Percentiles rank a stretch among this genome's conserved stretches.
Evolutionary conservation across 2,329 filamentous ascomycete species (phyloP).

Genomic region (Pseudofabraea citricarpa): DNA sequence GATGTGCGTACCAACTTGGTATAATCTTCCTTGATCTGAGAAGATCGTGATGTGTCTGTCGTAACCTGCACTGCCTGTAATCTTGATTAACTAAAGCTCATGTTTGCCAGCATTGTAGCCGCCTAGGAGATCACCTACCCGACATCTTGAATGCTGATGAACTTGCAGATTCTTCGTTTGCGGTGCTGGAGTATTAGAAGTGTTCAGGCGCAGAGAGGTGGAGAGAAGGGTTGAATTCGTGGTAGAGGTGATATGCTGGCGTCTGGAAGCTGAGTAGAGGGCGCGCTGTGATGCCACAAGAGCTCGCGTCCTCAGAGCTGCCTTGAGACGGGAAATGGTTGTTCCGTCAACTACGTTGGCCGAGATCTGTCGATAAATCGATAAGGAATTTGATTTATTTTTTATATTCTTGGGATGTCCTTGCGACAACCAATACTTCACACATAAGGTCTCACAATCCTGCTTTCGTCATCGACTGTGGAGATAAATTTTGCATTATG

Average conservation of each 20-base stretch:
- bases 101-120: background rate
- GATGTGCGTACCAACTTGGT: conserved; percentile 88
- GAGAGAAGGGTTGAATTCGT: no score
- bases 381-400: background rate
- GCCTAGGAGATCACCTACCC: conserved; percentile 23
- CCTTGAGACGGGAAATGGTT: background rate
- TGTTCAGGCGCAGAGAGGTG: no score
- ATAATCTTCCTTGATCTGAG: conserved; percentile 95
- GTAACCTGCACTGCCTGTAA: conserved; percentile 76
- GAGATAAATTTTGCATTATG: no score
- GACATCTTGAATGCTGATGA: conserved; percentile 29
- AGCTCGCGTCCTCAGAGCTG: conserved; percentile 1
- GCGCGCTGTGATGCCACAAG: no score
- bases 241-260: no score
- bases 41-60: conserved; percentile 99
- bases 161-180: no score
- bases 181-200: no score
- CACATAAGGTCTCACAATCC: conserved; percentile 1
- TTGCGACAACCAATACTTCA: conserved; percentile 4
- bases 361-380: background rate
- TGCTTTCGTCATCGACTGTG: no score
- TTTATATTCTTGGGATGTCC: conserved; percentile 1
- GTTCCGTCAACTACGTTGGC: background rate
- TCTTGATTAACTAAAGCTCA: conserved; percentile 19
- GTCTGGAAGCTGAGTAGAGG: no score